Evolutionary conservation across 2,329 filamentous ascomycete genomes (phyloP), one percentile per base, ranked within the genome.

Genomic region (Colletotrichum sp.): DNA sequence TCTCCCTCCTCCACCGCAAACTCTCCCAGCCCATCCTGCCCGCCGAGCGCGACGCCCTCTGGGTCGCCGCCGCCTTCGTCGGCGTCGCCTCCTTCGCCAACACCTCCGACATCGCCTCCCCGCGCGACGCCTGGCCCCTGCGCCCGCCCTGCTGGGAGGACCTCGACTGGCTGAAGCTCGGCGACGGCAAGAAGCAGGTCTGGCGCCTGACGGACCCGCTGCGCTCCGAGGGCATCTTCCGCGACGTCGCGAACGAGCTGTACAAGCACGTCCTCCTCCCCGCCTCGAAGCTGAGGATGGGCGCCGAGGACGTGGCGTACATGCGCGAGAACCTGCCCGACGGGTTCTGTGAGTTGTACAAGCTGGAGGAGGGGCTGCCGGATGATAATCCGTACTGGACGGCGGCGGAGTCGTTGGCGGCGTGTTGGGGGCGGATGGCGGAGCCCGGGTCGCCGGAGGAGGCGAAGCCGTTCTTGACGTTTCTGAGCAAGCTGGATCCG

Each of bases 111-210:
- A 83, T 84, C 1, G 75, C 79, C 1, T 82, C 83, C 0, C 83
- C 89, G 0, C 81, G 87, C 66, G 81, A 89, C 71, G 85, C 89
- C 3, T 94, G 92, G 92, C 92, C 92, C 1, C 82, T 93, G 3
- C 88, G 85, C 48, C 77, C 82, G 3, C 80, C 84, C 0, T 83
- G 83, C 1, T 75, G 83, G 1, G 79, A 82, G 1, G 90, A 92
- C 76, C 83, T 93, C 2, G 86, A 90, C 78, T 94, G 92, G 92
- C 80, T 93, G 3, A 88, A 85, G 66, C 86, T 93, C 80, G 87
- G 85, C 73, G 86, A 90, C 14, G 90, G 90, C 0, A 93, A 93
- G 81, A 86, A 85, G 69, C 85, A 86, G 6, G 84, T 93, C 2
- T 92, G 88, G 87, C 80, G 85, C 3, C 80, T 92, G 0, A 84